Evolutionary conservation across 495 filamentous ascomycete species (phyloP), one percentile per base, ranked within the genome.

Genomic region (Tetracladium marchalianum): DNA sequence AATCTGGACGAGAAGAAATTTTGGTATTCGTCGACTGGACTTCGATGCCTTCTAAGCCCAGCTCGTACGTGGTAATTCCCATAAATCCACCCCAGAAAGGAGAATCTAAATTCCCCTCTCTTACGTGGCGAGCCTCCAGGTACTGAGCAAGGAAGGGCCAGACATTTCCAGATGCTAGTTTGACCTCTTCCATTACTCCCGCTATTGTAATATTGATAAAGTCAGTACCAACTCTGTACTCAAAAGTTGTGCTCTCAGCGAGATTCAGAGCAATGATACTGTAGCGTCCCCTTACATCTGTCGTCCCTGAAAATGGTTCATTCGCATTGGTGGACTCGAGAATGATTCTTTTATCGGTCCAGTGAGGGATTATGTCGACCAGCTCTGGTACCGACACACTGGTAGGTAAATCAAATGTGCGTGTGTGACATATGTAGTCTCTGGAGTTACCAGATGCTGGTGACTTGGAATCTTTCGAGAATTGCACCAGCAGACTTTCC

Each of bases 21-120:
- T 34, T 38, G 10, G 45, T 42, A 38, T 49, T n/a, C 56, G 51
- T 15, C 44, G 56, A 47, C 0, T 57, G 43, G 17, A 86, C 65
- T 31, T 63, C 68, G 24, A 87, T 78, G 3, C 72, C 71, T 18
- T 72, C 60, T 0, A 96, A 68, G 0, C 89, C 87, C 40, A 88
- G 72, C 58, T 98, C 90, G 51, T 96, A 96, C 1, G 85, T 87
- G 38, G 89, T 82, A 56, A 84, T 95, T 0, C 92, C 92, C 62
- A 96, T 76, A 40, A 96, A 80, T 0, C 90, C 90, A 36, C 90
- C 90, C 67, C 87, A 81, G 56, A 98, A 98, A 1, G 70, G 90
- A 33, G 56, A 55, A 1, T 53, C 50, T 35, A 66, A 62, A 31
- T 62, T 58, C 0, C 52, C 50, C 35, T 63, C 57, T 1, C 52